Base-by-base conservation (phyloP, 768 basidiomycete genomes). In the Hydnum rufescens region DNA sequence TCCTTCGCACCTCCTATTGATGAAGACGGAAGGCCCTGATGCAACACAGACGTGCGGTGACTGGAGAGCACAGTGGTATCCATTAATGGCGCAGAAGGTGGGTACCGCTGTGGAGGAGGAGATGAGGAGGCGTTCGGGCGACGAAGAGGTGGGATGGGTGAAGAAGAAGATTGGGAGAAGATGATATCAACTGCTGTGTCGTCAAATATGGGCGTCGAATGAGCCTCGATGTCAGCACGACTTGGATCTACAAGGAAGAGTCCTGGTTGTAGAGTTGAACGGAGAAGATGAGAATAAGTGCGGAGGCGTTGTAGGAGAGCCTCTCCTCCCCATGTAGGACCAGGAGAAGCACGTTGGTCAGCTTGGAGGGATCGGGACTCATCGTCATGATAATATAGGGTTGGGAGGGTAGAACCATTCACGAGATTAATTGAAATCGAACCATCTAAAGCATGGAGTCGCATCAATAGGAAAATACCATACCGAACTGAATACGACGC, bases 301-400 rank as follows among this genome's bases (percentile, higher is more conserved):
- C 80, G 72, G 4, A 99, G 68, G 6, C 83, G 78, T 13, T 76
- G 70, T 4, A 95, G 68, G 25, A 96, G 70, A 55, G 86, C 48
- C 46, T 56, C 57, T 8, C 54, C 57, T 13, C 57, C 53, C 54
- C 56, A 54, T 6, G 57, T 48, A 6, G 36, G 55, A 49, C 52
- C 34, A 44, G 31, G 53, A 52, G 43, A 26, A 48, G 52, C 4
- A 6, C 53, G 19, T 51, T 29, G 22, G 22, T 18, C 32, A 28
- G 42, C 32, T 22, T 49, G 55, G 31, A 57, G 64, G 3, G 89
- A 90, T 30, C 75, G 75, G 0, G 89, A 92, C 64, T 96, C 92
- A 59, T 97, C 92, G 62, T 97, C 95, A 64, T 97, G 95, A 65
- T 97, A 97, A 65, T 90, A 78, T 2, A 99, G 74, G 0, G 84